Evolutionary conservation across 2,329 filamentous ascomycete species (phyloP).

Genomic region (Calonectria henricotiae): DNA sequence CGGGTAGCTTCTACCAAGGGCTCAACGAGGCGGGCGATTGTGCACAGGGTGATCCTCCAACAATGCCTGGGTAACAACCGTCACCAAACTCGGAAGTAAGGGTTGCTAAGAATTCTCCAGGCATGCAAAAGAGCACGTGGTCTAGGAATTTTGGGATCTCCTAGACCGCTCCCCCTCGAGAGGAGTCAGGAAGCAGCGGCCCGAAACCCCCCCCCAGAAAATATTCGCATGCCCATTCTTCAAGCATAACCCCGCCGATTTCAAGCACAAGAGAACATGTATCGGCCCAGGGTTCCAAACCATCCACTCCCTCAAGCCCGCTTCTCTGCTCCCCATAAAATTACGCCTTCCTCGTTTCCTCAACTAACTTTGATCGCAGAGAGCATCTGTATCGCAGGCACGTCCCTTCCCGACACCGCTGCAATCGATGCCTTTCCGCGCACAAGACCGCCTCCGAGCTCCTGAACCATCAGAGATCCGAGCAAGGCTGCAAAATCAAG

Average conservation of each 20-base stretch:
- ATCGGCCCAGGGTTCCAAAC: slow-evolving; percentile 14
- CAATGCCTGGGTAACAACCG: not conserved
- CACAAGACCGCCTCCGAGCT: slow-evolving; percentile 16
- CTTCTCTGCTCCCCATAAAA: not conserved
- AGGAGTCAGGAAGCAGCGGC: not conserved
- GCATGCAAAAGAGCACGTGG: too few relatives aligned
- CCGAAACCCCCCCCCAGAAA: not conserved
- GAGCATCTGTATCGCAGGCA: slow-evolving; percentile 15
- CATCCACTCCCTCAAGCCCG: slow-evolving; percentile 9
- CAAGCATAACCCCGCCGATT: not conserved
- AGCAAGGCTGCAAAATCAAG: not conserved
- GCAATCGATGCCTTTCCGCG: not conserved
- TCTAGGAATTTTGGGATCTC: not conserved
- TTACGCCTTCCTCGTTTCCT: not conserved
- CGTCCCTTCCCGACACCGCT: slow-evolving; percentile 7
- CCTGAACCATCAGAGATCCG: not conserved
- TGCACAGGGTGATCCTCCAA: not conserved
- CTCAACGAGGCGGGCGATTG: not conserved
- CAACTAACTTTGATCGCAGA: not conserved
- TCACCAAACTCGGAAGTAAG: not conserved
- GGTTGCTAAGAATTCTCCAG: not conserved
- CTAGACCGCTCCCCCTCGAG: not conserved
- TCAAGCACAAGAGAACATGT: slow-evolving; percentile 3
- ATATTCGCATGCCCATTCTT: slow-evolving; percentile 17
- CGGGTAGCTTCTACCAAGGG: not conserved